A percentile compares a stretch with the other conserved stretches of the same genome.
These are phyloP conservation scores for Dictyostelium brefeldianum DNA, from an alignment of 78 protist genomes.

Conservation along the genomic window DNA sequence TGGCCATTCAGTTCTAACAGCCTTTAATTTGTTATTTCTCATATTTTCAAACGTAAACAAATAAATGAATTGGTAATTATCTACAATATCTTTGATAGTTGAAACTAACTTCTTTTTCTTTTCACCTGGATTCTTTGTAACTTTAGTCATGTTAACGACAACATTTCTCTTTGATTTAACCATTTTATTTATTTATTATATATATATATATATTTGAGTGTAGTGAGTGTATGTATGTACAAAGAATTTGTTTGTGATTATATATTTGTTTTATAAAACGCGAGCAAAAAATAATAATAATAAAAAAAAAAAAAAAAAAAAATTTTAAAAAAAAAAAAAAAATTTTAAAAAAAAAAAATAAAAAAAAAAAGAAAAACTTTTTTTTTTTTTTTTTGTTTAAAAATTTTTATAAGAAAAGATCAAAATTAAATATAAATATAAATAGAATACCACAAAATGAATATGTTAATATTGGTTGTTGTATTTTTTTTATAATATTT, in stretches of 20 bases:
- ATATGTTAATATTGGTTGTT: too few species aligned
- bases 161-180: slow-evolving; percentile 89
- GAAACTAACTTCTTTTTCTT: slow-evolving; percentile 45
- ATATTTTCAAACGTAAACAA: slow-evolving; percentile 82
- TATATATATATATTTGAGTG: not conserved
- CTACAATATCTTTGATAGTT: slow-evolving; percentile 68
- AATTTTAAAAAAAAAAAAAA: too few species aligned
- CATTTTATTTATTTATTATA: slow-evolving; percentile 78
- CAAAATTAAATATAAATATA: too few species aligned
- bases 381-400: too few species aligned
- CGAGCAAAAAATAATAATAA: not conserved
- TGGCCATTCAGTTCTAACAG: slow-evolving; percentile 66
- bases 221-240: not conserved
- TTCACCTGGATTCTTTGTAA: slow-evolving; percentile 58
- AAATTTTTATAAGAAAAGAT: too few species aligned
- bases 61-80: slow-evolving; percentile 61
- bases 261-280: not conserved
- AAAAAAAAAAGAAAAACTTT: too few species aligned
- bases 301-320: slow-evolving; percentile 8
- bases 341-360: too few species aligned
- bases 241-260: not conserved
- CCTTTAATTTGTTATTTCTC: slow-evolving; percentile 88
- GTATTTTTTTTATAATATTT: too few species aligned
- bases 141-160: slow-evolving; percentile 74
- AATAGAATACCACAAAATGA: too few species aligned